These are phyloP conservation scores for Blastobotrys proliferans DNA, from an alignment of 1,139 yeast genomes.

Conservation along the genomic window DNA sequence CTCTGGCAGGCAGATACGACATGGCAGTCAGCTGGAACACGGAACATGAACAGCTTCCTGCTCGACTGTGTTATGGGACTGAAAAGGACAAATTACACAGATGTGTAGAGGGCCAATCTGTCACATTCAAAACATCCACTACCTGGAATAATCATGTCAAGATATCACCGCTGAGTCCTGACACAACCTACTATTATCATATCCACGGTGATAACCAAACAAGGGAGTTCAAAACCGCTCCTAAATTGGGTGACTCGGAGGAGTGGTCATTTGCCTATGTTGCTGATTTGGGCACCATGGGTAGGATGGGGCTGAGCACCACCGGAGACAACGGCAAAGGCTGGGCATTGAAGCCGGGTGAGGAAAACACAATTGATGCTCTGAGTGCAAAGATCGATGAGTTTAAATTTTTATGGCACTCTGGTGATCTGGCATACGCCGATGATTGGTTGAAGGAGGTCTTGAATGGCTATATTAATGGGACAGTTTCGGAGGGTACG, in stretches of 20 bases:
- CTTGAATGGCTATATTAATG: slow-evolving; percentile 22
- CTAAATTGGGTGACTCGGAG: slow-evolving; percentile 14
- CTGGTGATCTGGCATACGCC: slow-evolving; percentile 33
- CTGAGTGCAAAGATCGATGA: slow-evolving; percentile 21
- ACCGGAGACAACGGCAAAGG: slow-evolving; percentile 18
- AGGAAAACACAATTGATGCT: slow-evolving; percentile 27
- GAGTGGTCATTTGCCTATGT: slow-evolving; percentile 27
- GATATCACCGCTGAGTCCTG: slow-evolving; percentile 26
- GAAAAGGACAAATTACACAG: slow-evolving; percentile 20
- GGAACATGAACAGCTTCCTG: slow-evolving; percentile 18
- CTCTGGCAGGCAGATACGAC: slow-evolving; percentile 17
- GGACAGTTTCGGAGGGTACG: slow-evolving; percentile 16
- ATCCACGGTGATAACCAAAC: slow-evolving; percentile 19
- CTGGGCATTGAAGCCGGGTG: slow-evolving; percentile 19
- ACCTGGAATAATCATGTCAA: slow-evolving; percentile 32
- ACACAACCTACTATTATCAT: slow-evolving; percentile 31
- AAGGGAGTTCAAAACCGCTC: slow-evolving; percentile 23
- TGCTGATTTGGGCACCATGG: slow-evolving; percentile 30
- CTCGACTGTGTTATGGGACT: slow-evolving; percentile 29
- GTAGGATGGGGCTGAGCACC: slow-evolving; percentile 22
- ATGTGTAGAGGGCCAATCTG: slow-evolving; percentile 24
- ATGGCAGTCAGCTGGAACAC: slow-evolving; percentile 26
- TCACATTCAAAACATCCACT: slow-evolving; percentile 26
- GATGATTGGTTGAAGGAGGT: slow-evolving; percentile 30
- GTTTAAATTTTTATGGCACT: slow-evolving; percentile 29